Evolutionary conservation across 345 rosid genomes (phyloP).

Genomic region (Hypericum androsaemum): DNA sequence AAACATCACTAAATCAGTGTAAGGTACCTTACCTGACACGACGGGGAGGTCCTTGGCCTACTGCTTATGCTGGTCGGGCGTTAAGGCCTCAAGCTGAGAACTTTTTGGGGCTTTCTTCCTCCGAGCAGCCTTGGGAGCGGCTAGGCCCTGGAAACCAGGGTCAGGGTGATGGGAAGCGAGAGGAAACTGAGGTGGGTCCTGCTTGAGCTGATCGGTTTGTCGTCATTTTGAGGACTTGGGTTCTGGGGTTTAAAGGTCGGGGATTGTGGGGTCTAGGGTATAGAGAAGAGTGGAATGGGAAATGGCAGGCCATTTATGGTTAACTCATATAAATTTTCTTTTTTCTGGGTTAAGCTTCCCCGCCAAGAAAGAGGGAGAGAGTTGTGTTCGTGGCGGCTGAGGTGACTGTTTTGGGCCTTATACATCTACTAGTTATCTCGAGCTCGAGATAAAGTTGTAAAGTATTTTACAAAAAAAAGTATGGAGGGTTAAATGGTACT

Average conservation of each 20-base stretch:
- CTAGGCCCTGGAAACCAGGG: constrained; percentile 48
- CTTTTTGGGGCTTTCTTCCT: constrained; percentile 49
- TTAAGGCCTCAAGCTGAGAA: constrained; percentile 37
- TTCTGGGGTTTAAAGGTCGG: constrained; percentile 15
- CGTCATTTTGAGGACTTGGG: constrained; percentile 14
- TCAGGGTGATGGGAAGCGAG: constrained; percentile 55
- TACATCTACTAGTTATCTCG: too few species aligned
- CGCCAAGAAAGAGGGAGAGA: too few species aligned
- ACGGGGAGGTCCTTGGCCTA: constrained; percentile 67
- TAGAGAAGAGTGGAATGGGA: constrained; percentile 6
- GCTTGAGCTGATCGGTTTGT: constrained; percentile 15
- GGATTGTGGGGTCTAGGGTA: constrained; percentile 12
- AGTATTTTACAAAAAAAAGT: too few species aligned
- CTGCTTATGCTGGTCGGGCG: constrained; percentile 60
- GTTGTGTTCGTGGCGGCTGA: too few species aligned
- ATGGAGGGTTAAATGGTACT: too few species aligned
- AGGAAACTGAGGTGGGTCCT: constrained; percentile 36
- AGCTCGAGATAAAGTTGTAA: too few species aligned
- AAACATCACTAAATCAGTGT: constrained; percentile 52
- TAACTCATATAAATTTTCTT: too few species aligned
- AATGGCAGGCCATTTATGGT: constrained; percentile 18
- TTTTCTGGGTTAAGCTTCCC: too few species aligned
- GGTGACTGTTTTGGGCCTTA: too few species aligned
- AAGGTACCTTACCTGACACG: constrained; percentile 58
- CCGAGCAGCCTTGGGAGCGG: constrained; percentile 32